phyloP scores from a whole-genome alignment of 768 basidiomycete genomes.

The Leccinum sublutescens region DNA sequence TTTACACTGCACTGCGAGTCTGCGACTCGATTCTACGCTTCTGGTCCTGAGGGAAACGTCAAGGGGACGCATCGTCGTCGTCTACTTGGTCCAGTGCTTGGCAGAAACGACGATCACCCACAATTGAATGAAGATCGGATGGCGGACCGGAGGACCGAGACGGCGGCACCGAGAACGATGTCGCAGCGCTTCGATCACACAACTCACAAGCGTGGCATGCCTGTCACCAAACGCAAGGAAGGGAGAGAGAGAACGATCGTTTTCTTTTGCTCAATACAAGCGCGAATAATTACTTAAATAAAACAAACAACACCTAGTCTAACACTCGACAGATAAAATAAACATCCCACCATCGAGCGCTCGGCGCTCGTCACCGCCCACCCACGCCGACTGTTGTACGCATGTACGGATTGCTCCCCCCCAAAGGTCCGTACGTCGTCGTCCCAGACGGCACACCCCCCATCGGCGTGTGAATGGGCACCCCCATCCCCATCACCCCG shows the following conservation, averaged over 20 bases:
- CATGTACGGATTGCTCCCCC: constrained; percentile 60
- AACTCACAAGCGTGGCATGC: background rate
- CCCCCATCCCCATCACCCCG: constrained; percentile 50
- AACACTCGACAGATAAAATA: constrained; percentile 24
- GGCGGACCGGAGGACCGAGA: background rate
- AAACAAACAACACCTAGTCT: constrained; percentile 16
- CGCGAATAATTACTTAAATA: constrained; percentile 32
- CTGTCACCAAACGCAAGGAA: background rate
- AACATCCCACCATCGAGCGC: background rate
- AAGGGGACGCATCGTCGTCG: background rate
- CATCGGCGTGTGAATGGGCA: constrained; percentile 41
- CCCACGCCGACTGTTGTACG: constrained; percentile 57
- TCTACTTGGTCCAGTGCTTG: background rate
- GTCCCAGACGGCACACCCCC: constrained; percentile 42
- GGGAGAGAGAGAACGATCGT: background rate
- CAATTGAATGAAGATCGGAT: background rate
- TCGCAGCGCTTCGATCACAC: background rate
- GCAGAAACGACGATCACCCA: background rate
- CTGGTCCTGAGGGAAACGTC: background rate
- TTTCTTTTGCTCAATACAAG: constrained; percentile 21
- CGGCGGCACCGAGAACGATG: background rate
- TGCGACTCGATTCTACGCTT: background rate
- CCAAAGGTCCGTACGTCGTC: constrained; percentile 60
- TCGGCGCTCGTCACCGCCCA: constrained; percentile 38
- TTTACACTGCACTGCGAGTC: background rate